Evolutionary conservation across 345 rosid genomes (phyloP), one percentile per base, ranked within the genome.

Genomic region (Dovyalis caffra): DNA sequence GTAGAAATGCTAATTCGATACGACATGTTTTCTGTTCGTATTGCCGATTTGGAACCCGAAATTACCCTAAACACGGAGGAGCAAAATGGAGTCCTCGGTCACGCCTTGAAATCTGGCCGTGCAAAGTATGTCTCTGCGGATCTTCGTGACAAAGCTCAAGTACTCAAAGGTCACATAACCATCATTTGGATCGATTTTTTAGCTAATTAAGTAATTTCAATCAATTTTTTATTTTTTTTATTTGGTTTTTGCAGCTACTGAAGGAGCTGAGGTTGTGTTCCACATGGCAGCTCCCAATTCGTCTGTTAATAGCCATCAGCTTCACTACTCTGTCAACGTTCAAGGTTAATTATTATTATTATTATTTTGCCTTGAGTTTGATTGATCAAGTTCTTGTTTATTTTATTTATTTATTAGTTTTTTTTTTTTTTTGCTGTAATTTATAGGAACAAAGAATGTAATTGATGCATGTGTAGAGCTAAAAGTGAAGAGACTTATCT

Each of bases 251-350:
- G 68, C 82, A 95, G 98, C 86, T 45, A 84, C 79, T 70, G 77
- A 88, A 76, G 99, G 98, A 68, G 94, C 83, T 20, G 91, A 93
- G 70, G 98, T 88, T 8, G 94, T 95, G 6, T 93, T 89, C 83
- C 99, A 95, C 77, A 91, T 89, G 98, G 99, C 99, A 43, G 98
- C 99, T 65, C 99, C 99, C 6, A 85, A 93, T 89, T 95, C 99
- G 14, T 91, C 98, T 3, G 86, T 93, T 72, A 95, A 95, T 60
- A 85, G 78, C 76, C 76, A 79, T 71, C 83, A 87, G 86, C 97
- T 95, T 74, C 99, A 95, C 25, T 81, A 88, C 78, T 90, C 98
- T 11, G 99, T 95, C 75, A 95, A 93, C 76, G 97, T 95, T 66
- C 85, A 84, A 87, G 98, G 98, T 92, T 70, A 38, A 33, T 25